These are phyloP conservation scores for Yamadazyma paraphyllophila DNA, from an alignment of 805 yeast species.

Conservation along the genomic window DNA sequence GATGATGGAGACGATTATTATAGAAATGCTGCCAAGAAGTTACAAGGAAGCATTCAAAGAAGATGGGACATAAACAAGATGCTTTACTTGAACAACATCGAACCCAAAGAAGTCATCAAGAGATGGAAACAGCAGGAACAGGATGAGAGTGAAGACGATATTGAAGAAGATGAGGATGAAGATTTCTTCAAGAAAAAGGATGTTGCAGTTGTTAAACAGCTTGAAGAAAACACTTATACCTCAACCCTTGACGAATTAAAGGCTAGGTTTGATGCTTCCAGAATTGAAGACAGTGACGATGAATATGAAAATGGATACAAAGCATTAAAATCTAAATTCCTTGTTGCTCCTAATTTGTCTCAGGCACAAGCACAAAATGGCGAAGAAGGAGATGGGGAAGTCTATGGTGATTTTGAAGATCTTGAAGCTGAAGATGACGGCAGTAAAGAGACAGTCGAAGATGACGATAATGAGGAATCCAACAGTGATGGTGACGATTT, in stretches of 20 bases:
- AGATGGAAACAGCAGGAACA: constrained; percentile 65
- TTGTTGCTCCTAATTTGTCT: constrained; percentile 49
- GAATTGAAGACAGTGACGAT: constrained; percentile 27
- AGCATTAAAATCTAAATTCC: constrained; percentile 46
- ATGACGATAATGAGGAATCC: constrained; percentile 17
- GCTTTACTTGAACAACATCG: constrained; percentile 73
- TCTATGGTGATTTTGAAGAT: constrained; percentile 59
- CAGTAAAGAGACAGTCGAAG: constrained; percentile 29
- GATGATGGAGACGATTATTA: constrained; percentile 40
- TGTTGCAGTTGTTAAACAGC: constrained; percentile 12
- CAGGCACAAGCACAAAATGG: constrained; percentile 39
- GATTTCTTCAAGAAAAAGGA: constrained; percentile 56
- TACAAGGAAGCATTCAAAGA: constrained; percentile 52
- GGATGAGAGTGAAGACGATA: constrained; percentile 40
- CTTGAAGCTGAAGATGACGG: constrained; percentile 37
- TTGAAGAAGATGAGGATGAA: constrained; percentile 45
- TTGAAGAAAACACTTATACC: constrained; percentile 33
- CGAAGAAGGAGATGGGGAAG: constrained; percentile 47
- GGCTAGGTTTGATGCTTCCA: constrained; percentile 43
- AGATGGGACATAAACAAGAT: constrained; percentile 80
- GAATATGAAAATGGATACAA: constrained; percentile 43
- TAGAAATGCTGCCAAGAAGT: constrained; percentile 55
- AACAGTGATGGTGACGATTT: constrained; percentile 50
- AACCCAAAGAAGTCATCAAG: constrained; percentile 66
- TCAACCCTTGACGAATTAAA: constrained; percentile 44